Evolutionary conservation across 805 yeast species (phyloP).

Genomic region (Saturnispora dispora): DNA sequence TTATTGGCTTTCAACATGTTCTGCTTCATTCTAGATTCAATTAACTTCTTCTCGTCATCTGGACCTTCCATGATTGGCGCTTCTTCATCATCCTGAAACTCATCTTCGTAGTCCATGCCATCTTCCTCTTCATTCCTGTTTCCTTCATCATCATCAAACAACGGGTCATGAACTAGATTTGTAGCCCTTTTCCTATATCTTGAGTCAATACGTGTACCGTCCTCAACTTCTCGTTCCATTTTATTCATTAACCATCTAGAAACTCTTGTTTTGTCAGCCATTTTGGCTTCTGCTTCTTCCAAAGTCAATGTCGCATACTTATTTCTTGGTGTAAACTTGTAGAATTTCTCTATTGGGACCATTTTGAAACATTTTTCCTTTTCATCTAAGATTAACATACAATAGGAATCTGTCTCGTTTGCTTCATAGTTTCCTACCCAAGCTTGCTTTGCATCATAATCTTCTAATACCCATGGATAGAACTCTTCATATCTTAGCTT

Average conservation of each 20-base stretch:
- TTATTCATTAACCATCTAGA: constrained; percentile 97
- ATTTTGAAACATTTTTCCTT: constrained; percentile 69
- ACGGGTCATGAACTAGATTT: constrained; percentile 31
- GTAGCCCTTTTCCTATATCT: constrained; percentile 35
- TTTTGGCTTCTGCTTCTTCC: constrained; percentile 87
- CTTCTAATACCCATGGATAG: constrained; percentile 98
- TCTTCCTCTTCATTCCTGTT: constrained; percentile 64
- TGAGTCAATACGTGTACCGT: constrained; percentile 42
- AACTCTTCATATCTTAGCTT: constrained; percentile 89
- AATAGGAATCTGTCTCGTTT: constrained; percentile 74
- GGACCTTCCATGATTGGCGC: constrained; percentile 96
- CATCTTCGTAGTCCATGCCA: constrained; percentile 91
- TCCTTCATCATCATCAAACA: constrained; percentile 26
- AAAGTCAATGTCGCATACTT: constrained; percentile 87
- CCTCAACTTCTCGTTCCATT: constrained; percentile 56
- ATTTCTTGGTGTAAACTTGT: constrained; percentile 87
- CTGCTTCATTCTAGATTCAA: constrained; percentile 72
- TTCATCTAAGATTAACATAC: constrained; percentile 72
- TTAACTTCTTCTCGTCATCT: constrained; percentile 88
- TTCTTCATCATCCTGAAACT: constrained; percentile 97
- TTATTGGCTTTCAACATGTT: constrained; percentile 81
- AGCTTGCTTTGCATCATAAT: constrained; percentile 86
- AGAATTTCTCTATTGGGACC: constrained; percentile 93
- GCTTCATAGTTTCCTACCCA: constrained; percentile 97
- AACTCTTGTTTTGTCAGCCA: constrained; percentile 65